A percentile compares a stretch with the other conserved stretches of the same genome.
Evolutionary conservation across 2,329 filamentous ascomycete species (phyloP).

Genomic region (Aureobasidium sp.): DNA sequence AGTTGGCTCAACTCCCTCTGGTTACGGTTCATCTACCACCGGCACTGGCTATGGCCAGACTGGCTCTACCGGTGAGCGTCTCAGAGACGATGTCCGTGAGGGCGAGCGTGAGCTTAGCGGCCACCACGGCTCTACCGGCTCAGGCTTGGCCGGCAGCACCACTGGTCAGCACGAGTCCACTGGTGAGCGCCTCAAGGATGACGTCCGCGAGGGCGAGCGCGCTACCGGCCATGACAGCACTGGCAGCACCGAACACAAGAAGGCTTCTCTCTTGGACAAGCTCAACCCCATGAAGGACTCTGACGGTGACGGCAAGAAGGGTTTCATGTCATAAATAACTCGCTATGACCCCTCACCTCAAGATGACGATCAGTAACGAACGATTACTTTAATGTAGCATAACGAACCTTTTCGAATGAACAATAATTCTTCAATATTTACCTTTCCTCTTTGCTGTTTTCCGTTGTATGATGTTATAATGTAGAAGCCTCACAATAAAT

Average conservation of each 20-base stretch:
- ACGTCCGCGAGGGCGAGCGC: conserved; percentile 1
- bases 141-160: not conserved
- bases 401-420: conserved; percentile 9
- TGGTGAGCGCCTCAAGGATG: not conserved
- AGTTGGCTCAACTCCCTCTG: not conserved
- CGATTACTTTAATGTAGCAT: conserved; percentile 6
- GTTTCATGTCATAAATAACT: conserved; percentile 41
- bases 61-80: not conserved
- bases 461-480: not conserved
- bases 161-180: not conserved
- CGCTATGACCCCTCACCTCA: not conserved
- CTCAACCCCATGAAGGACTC: conserved; percentile 47
- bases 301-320: conserved; percentile 48
- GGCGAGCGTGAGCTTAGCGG: not conserved
- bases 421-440: not conserved
- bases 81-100: not conserved
- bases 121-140: not conserved
- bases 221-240: not conserved
- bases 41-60: not conserved
- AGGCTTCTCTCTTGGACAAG: conserved; percentile 44
- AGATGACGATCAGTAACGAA: not conserved
- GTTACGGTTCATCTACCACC: not conserved
- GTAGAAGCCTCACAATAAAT: too few species aligned
- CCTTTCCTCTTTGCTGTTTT: not conserved
- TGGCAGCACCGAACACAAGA: conserved; percentile 22